These are phyloP conservation scores for Escovopsis weberi DNA, from an alignment of 2,329 filamentous ascomycete species.

Conservation along the genomic window DNA sequence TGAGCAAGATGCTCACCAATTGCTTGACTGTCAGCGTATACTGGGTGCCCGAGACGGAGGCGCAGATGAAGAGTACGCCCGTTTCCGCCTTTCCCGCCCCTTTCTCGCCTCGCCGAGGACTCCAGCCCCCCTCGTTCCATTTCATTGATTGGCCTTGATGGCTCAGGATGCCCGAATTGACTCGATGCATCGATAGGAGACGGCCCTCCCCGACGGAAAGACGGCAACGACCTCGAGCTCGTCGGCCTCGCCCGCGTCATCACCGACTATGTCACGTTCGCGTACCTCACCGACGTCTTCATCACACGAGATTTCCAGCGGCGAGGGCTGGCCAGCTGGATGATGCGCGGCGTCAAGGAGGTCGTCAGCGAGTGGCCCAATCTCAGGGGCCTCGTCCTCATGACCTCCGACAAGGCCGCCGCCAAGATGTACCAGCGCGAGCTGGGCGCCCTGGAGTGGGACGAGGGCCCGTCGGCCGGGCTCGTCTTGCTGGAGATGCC, in stretches of 20 bases:
- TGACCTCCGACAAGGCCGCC: slow-evolving; percentile 28
- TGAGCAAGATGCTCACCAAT: slow-evolving; percentile 39
- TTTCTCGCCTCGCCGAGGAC: background rate
- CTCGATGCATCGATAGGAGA: slow-evolving; percentile 12
- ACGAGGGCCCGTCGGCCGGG: slow-evolving; percentile 25
- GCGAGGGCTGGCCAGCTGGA: slow-evolving; percentile 48
- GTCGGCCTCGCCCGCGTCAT: slow-evolving; percentile 39
- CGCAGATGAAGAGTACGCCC: slow-evolving; percentile 23
- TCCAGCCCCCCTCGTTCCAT: background rate
- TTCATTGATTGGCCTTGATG: background rate
- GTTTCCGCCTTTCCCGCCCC: slow-evolving; percentile 5
- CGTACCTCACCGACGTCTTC: slow-evolving; percentile 55
- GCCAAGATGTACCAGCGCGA: slow-evolving; percentile 32
- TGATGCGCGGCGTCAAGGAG: slow-evolving; percentile 47
- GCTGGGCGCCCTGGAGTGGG: slow-evolving; percentile 30
- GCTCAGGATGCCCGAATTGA: too few relatives aligned
- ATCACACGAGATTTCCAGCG: slow-evolving; percentile 44
- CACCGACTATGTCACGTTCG: slow-evolving; percentile 55
- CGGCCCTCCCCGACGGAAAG: slow-evolving; percentile 15
- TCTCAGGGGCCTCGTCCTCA: slow-evolving; percentile 43
- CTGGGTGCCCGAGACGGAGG: slow-evolving; percentile 22
- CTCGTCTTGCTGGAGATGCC: slow-evolving; percentile 28
- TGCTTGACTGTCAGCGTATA: slow-evolving; percentile 49
- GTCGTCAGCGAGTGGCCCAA: slow-evolving; percentile 39
- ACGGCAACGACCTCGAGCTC: slow-evolving; percentile 19